phyloP scores from a whole-genome alignment of 108 stramenopile genomes.

The Nannochloropsis gaditana region DNA sequence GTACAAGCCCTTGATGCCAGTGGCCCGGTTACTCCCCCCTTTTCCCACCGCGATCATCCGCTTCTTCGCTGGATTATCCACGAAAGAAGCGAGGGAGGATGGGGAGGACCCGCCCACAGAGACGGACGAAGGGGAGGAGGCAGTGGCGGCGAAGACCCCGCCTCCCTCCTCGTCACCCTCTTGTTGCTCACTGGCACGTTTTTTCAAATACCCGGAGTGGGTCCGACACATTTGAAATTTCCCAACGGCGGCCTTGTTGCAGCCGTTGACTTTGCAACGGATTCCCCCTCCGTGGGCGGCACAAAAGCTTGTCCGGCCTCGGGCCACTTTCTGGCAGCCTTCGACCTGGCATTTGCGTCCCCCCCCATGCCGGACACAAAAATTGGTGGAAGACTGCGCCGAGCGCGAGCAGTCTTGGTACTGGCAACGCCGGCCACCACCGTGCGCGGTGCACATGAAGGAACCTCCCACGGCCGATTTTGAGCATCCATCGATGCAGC shows the following conservation, averaged over 20 bases:
- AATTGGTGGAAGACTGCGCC: constrained; percentile 86
- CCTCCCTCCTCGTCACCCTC: background rate
- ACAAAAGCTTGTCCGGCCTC: constrained; percentile 43
- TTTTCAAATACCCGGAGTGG: constrained; percentile 15
- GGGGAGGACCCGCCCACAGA: background rate
- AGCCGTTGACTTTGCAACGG: constrained; percentile 39
- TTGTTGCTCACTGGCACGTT: background rate
- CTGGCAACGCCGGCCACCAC: constrained; percentile 85
- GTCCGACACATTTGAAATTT: constrained; percentile 22
- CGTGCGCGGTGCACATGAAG: constrained; percentile 85
- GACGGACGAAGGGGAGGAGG: background rate
- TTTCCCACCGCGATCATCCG: background rate
- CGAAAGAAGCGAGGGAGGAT: background rate
- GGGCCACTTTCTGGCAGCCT: constrained; percentile 50
- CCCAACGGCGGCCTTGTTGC: constrained; percentile 34
- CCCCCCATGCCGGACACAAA: constrained; percentile 96
- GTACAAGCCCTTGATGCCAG: no score
- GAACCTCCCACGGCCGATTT: constrained; percentile 96
- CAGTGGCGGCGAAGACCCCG: background rate
- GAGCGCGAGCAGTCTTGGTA: constrained; percentile 62
- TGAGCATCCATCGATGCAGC: constrained; percentile 66
- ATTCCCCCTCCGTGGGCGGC: constrained; percentile 53
- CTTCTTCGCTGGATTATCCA: background rate
- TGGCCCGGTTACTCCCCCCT: no score
- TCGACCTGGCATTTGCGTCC: constrained; percentile 57